These are phyloP conservation scores for Coemansia sp. DNA, from an alignment of 192 early-diverging fungal species.

Conservation along the genomic window DNA sequence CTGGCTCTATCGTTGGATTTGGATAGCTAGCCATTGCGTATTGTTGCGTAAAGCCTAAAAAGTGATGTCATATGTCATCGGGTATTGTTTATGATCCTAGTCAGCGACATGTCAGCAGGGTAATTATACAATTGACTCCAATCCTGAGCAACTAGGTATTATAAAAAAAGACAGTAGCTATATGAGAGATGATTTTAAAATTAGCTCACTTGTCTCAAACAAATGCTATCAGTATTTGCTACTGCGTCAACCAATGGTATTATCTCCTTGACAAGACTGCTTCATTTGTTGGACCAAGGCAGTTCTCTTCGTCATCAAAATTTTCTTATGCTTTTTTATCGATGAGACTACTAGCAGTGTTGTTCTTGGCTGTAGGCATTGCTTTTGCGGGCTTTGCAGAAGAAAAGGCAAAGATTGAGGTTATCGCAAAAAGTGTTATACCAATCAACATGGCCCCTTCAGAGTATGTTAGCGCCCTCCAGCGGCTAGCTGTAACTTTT, in stretches of 20 bases:
- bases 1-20: background rate
- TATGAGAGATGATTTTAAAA: background rate
- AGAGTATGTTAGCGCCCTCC: slow-evolving; percentile 12
- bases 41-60: background rate
- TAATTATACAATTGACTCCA: background rate
- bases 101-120: background rate
- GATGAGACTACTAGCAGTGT: background rate
- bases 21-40: background rate
- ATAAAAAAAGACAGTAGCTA: background rate
- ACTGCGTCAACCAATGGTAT: background rate
- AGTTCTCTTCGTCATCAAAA: background rate
- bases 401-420: background rate
- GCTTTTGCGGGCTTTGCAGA: background rate
- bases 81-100: background rate
- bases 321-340: background rate
- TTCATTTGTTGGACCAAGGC: background rate
- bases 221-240: background rate
- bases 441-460: background rate
- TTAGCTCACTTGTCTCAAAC: background rate
- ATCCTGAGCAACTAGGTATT: background rate
- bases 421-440: background rate
- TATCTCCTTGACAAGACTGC: background rate
- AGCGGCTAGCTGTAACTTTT: slow-evolving; percentile 14
- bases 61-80: background rate
- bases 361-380: background rate